Evolutionary conservation across 768 basidiomycete genomes (phyloP).

Genomic region (Exidia glandulosa): DNA sequence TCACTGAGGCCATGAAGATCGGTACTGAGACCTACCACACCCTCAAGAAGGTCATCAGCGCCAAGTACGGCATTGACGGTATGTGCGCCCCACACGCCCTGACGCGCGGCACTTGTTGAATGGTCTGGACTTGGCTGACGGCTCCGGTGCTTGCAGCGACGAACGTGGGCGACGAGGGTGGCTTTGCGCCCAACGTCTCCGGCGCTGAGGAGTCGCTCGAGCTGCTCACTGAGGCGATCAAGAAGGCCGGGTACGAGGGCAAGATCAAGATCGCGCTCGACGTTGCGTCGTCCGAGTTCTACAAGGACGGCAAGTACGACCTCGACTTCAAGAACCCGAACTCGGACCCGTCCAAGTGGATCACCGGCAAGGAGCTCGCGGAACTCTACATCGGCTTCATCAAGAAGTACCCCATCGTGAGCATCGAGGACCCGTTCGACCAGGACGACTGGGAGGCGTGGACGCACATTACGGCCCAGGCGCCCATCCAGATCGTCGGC

Average conservation of each 20-base stretch:
- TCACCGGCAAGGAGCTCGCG: constrained; percentile 84
- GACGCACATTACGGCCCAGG: constrained; percentile 75
- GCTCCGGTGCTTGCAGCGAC: constrained; percentile 46
- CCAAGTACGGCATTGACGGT: constrained; percentile 99
- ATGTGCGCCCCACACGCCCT: constrained; percentile 18
- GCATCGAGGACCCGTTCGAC: constrained; percentile 97
- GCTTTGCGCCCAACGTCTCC: constrained; percentile 96
- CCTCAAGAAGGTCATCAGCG: constrained; percentile 97
- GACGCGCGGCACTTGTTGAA: background rate
- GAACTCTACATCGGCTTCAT: constrained; percentile 79
- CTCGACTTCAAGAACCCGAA: constrained; percentile 99
- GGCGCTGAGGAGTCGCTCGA: constrained; percentile 97
- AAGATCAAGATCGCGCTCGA: constrained; percentile 98
- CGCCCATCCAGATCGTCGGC: constrained; percentile 83
- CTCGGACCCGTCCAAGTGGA: constrained; percentile 95
- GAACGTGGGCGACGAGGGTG: constrained; percentile 99
- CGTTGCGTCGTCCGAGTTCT: constrained; percentile 98
- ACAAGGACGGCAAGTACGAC: constrained; percentile 99
- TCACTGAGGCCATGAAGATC: constrained; percentile 97
- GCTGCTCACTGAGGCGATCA: constrained; percentile 89
- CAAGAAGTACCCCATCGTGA: constrained; percentile 92
- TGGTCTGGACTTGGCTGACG: background rate
- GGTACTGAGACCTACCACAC: constrained; percentile 97
- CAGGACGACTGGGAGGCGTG: constrained; percentile 99
- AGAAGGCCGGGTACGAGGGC: constrained; percentile 95